These are phyloP conservation scores for Venturia oleaginea DNA, from an alignment of 2,329 filamentous ascomycete species.

Conservation along the genomic window DNA sequence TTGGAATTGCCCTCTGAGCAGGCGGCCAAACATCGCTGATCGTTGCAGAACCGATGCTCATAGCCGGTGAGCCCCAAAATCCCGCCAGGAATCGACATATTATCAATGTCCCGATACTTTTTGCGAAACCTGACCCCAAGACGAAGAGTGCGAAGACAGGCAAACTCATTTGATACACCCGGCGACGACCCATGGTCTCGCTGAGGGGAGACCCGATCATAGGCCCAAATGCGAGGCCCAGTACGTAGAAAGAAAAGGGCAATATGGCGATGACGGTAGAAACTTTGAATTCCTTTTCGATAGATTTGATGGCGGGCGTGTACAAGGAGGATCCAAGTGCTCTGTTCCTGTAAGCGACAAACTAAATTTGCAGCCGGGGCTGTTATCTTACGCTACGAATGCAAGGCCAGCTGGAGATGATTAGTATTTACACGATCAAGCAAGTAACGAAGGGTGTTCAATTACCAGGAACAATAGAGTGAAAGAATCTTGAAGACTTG, in stretches of 20 bases:
- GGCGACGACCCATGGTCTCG: constrained; percentile 58
- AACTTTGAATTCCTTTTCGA: constrained; percentile 18
- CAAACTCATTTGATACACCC: constrained; percentile 61
- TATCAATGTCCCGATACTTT: constrained; percentile 60
- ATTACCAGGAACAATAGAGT: not conserved
- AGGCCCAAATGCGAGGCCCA: constrained; percentile 57
- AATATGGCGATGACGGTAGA: constrained; percentile 18
- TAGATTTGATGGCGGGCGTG: constrained; percentile 10
- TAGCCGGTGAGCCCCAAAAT: constrained; percentile 23
- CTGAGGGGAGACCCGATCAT: constrained; percentile 64
- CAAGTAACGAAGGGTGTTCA: not conserved
- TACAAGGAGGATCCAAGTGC: constrained; percentile 14
- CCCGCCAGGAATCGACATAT: constrained; percentile 48
- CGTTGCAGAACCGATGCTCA: constrained; percentile 35
- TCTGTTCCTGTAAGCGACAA: not conserved
- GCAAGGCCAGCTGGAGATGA: not conserved
- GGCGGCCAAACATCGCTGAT: constrained; percentile 31
- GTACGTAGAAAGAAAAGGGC: constrained; percentile 19
- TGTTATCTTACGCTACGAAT: constrained; percentile 10
- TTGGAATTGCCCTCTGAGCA: constrained; percentile 25
- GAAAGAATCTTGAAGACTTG: not conserved
- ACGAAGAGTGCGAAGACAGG: constrained; percentile 50
- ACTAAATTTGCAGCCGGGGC: not conserved
- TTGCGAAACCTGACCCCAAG: constrained; percentile 35
- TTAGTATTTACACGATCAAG: not conserved